Percentiles rank a stretch among this genome's conserved stretches.
Evolutionary conservation across 352 stramenopile species (phyloP).

Genomic region (Pythium chondricola): DNA sequence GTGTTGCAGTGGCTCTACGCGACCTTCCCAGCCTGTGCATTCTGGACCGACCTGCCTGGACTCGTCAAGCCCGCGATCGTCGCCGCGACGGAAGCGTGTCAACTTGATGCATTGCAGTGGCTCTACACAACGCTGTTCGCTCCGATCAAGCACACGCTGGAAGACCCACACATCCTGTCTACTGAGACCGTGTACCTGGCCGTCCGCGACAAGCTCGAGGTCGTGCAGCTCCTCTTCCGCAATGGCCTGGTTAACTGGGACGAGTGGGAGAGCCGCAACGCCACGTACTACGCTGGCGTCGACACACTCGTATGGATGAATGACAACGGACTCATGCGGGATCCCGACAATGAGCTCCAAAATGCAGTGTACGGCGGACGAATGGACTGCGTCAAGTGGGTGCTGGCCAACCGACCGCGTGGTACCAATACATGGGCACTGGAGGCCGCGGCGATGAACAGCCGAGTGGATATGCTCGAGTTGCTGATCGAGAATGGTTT

Average conservation of each 20-base stretch:
- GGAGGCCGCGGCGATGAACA: conserved; percentile 6
- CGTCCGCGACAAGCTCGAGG: not conserved
- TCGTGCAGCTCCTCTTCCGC: conserved; percentile 6
- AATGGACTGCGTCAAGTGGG: conserved; percentile 14
- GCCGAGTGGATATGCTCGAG: conserved; percentile 7
- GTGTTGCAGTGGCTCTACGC: conserved; percentile 3
- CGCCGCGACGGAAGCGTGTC: conserved; percentile 5
- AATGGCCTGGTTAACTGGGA: conserved; percentile 12
- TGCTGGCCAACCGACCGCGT: conserved; percentile 6
- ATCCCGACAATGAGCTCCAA: conserved; percentile 11
- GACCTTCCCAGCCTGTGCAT: conserved; percentile 5
- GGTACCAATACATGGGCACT: not conserved
- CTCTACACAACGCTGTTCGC: conserved; percentile 17
- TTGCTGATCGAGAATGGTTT: conserved; percentile 2
- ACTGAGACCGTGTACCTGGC: conserved; percentile 5
- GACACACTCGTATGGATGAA: conserved; percentile 4
- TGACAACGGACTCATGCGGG: not conserved
- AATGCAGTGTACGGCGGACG: conserved; percentile 11
- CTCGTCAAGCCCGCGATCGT: conserved; percentile 8
- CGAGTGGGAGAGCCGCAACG: conserved; percentile 12
- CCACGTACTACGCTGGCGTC: conserved; percentile 10
- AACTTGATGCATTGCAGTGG: conserved; percentile 12
- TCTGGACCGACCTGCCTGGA: conserved; percentile 16
- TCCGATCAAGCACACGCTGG: too few species aligned
- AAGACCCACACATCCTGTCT: not conserved